These are phyloP conservation scores for Venturia oleaginea DNA, from an alignment of 2,329 filamentous ascomycete species.

Conservation along the genomic window DNA sequence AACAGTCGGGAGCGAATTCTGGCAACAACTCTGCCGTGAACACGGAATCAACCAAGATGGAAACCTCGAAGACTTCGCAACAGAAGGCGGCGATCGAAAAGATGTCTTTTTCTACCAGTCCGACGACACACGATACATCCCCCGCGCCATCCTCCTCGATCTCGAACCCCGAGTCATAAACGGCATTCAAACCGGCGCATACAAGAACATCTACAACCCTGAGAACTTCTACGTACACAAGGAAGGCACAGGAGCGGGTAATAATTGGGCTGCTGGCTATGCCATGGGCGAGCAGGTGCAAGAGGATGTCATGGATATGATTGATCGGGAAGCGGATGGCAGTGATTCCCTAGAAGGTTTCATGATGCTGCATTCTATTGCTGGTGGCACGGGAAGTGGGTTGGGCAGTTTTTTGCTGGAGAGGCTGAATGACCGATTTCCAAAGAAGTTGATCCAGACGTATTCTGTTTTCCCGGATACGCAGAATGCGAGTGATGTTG, in stretches of 20 bases:
- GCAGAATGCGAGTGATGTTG: slow-evolving; percentile 76
- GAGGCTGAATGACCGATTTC: slow-evolving; percentile 90
- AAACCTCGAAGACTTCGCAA: slow-evolving; percentile 95
- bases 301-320: slow-evolving; percentile 99
- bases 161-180: slow-evolving; percentile 90
- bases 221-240: slow-evolving; percentile 98
- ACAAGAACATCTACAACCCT: slow-evolving; percentile 98
- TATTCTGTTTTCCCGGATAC: slow-evolving; percentile 98
- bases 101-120: slow-evolving; percentile 99
- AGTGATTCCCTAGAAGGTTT: slow-evolving; percentile 97
- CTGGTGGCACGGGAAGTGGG: slow-evolving; percentile 93
- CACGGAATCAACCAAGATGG: slow-evolving; percentile 97
- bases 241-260: slow-evolving; percentile 85
- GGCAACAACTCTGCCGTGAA: slow-evolving; percentile 96
- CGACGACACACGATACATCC: slow-evolving; percentile 97
- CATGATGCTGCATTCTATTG: slow-evolving; percentile 98
- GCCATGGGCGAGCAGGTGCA: slow-evolving; percentile 83
- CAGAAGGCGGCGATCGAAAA: slow-evolving; percentile 93
- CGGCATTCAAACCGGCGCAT: slow-evolving; percentile 82
- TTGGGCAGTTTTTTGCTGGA: slow-evolving; percentile 91
- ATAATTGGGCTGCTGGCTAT: slow-evolving; percentile 98
- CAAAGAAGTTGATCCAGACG: slow-evolving; percentile 98
- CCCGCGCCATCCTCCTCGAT: slow-evolving; percentile 88
- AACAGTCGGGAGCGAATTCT: slow-evolving; percentile 91
- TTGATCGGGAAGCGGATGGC: slow-evolving; percentile 94